Percentiles rank a stretch among this genome's conserved stretches.
These are phyloP conservation scores for Crataegus laevigata DNA, from an alignment of 306 rosid species.

Conservation along the genomic window DNA sequence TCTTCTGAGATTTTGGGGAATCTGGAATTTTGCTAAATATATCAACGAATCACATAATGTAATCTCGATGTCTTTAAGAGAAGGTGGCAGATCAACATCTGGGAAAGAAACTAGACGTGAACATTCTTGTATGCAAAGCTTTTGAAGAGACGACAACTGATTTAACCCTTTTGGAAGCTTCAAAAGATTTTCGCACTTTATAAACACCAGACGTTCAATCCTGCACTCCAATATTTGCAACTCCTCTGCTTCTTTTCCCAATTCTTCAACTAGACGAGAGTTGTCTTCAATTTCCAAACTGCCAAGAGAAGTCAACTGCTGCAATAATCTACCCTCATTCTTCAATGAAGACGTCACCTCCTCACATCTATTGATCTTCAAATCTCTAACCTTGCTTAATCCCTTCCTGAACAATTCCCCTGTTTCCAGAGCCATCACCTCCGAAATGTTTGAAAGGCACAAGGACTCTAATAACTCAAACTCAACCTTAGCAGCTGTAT, in stretches of 20 bases:
- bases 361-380: neutral
- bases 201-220: neutral
- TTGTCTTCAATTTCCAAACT: neutral
- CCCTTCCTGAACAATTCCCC: neutral
- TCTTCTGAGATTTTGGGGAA: too few species aligned
- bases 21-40: too few species aligned
- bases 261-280: neutral
- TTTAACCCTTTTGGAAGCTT: neutral
- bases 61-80: too few species aligned
- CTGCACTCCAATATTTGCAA: neutral
- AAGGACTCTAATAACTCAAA: neutral
- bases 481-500: neutral
- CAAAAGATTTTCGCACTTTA: neutral
- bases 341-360: too few species aligned
- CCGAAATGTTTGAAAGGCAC: fast-evolving
- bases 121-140: too few species aligned
- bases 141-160: too few species aligned
- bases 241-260: neutral
- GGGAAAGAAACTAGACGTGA: neutral
- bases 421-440: neutral
- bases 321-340: neutral
- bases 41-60: fast-evolving
- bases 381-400: neutral
- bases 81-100: too few species aligned
- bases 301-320: neutral